Evolutionary conservation across 176 grass and related monocot genomes (phyloP), one percentile per base, ranked within the genome.

Genomic region (Ensete ventricosum): DNA sequence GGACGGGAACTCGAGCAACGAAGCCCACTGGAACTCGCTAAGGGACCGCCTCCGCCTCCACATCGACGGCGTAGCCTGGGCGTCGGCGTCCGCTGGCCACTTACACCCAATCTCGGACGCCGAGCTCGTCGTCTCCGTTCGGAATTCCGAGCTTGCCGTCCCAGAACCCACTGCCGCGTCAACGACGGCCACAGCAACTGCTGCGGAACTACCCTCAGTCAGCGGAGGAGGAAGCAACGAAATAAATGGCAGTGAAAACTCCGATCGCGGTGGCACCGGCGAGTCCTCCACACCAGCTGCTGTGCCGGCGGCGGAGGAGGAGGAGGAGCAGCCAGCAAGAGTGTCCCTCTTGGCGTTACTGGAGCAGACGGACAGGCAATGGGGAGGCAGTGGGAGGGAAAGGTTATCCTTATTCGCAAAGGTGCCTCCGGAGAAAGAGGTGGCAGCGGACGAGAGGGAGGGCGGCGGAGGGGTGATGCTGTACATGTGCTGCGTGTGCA

Each of bases 311-410:
- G 34, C 76, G 54, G 81, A 69, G 21, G 74, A 76, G 76, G 16
- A 14, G 16, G 57, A 43, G 14, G 82, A 78, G 58, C 78, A 85
- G 1, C 54, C 84, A 58, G 77, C 77, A 69, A 81, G 86, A 74
- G 72, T 90, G 54, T 97, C 94, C 0, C 72, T 97, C 24, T 93
- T 97, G 88, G 66, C 90, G 52, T 62, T 97, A 53, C 76, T 97
- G 21, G 94, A 87, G 68, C 88, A 90, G 64, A 73, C 89, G 13
- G 89, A 92, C 79, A 74, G 66, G 51, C 87, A 88, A 24, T 96
- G 93, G 89, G 78, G 76, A 43, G 57, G 57, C 50, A 70, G 67
- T 17, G 77, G 66, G 10, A 54, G 24, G 0, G 76, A 55, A 14
- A 5, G 9, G 52, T 5, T 27, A 53, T 49, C 74, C 4, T 43